Evolutionary conservation across 768 basidiomycete genomes (phyloP), one percentile per base, ranked within the genome.

Genomic region (Rubroboletus satanas): DNA sequence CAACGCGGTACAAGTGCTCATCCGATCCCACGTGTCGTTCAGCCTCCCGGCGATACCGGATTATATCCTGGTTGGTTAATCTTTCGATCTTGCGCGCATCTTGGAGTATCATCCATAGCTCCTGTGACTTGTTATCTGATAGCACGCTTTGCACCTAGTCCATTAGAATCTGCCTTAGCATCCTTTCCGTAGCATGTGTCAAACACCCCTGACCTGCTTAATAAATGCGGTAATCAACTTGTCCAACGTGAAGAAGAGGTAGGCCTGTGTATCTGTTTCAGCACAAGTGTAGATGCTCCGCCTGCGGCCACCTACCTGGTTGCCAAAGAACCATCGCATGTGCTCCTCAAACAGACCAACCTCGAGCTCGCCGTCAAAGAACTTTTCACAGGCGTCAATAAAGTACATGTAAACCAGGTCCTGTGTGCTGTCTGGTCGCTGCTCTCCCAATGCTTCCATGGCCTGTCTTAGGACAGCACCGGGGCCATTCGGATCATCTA

Each of bases 291-390:
- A 10, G 5, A 18, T 41, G 11, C 41, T 32, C 18, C 10, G 29
- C 37, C 39, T 36, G 15, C n/a, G 5, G 15, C 39, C 45, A 50
- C 78, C 58, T 71, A 88, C 88, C 81, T 86, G 87, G 57, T 84
- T 92, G 32, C 91, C 90, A 74, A 93, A 94, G 74, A 95, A 90
- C 83, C 92, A 91, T 59, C 97, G 77, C 84, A 98, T 84, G 65
- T 93, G 91, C 69, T 98, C 97, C 70, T 98, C 96, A 64, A 94
- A 98, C 21, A 85, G 83, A n/a, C 80, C 74, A 66, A 88, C 90
- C 70, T 98, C 97, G 56, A 98, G 78, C 66, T 98, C 95, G 58
- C 83, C 87, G 63, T 93, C 93, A 67, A 98, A 98, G 39, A 96
- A 71, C 77, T 90, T 91, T 72, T 98, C 96, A 69, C 91, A 93